Evolutionary conservation across 441 rosid genomes (phyloP).

Genomic region (Populus tomentosa): DNA sequence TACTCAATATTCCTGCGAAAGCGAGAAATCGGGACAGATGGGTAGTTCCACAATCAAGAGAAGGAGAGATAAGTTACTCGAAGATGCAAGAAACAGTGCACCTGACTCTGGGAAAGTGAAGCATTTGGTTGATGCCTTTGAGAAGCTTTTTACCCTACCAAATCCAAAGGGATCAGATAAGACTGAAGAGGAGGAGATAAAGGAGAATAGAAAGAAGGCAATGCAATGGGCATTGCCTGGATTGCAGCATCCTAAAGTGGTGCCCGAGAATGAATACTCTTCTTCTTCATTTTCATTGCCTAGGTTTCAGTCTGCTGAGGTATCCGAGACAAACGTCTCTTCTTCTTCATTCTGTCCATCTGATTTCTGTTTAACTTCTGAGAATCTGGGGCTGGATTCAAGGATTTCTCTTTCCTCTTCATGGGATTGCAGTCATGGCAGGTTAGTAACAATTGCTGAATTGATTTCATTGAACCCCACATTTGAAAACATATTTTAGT

Average conservation of each 20-base stretch:
- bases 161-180: conserved; percentile 27
- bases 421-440: conserved; percentile 60
- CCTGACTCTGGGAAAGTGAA: too few species aligned
- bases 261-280: conserved; percentile 22
- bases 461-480: conserved; percentile 2
- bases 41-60: conserved; percentile 60
- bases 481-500: neutral
- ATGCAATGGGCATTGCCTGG: conserved; percentile 74
- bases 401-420: conserved; percentile 62
- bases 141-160: conserved; percentile 48
- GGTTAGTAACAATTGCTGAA: conserved; percentile 36
- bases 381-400: conserved; percentile 68
- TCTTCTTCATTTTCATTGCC: conserved; percentile 42
- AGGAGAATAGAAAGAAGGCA: conserved; percentile 36
- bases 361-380: conserved; percentile 59
- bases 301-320: conserved; percentile 39
- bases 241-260: conserved; percentile 35
- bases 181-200: conserved; percentile 24
- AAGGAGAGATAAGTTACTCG: conserved; percentile 57
- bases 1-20: conserved; percentile 15
- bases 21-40: conserved; percentile 12
- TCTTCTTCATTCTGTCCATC: conserved; percentile 39
- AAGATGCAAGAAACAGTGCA: too few species aligned
- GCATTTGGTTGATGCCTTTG: conserved; percentile 76
- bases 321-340: conserved; percentile 24